Percentiles rank a stretch among this genome's conserved stretches.
Conservation (phyloP, 1,139 yeast species). For the Suhomyces guaymorum region DNA sequence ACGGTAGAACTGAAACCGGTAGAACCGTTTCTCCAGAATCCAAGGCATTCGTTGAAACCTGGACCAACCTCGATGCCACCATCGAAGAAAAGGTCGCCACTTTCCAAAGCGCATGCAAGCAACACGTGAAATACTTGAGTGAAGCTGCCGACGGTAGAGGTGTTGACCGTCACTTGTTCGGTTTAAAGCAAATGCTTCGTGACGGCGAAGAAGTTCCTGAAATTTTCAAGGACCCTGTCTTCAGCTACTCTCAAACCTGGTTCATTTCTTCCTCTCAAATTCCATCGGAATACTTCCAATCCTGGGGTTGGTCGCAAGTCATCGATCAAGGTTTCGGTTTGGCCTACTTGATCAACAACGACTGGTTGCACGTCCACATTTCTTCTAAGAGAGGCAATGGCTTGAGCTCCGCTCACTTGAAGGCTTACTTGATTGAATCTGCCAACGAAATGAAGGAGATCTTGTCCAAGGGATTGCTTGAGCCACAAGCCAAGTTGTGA, state of each 20-base stretch:
- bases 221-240: slow-evolving; percentile 75
- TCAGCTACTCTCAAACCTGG: slow-evolving; percentile 79
- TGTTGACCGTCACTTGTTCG: slow-evolving; percentile 92
- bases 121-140: slow-evolving; percentile 73
- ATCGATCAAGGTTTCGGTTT: slow-evolving; percentile 92
- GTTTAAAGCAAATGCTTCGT: slow-evolving; percentile 72
- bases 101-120: slow-evolving; percentile 70
- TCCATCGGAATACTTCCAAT: slow-evolving; percentile 84
- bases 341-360: slow-evolving; percentile 88
- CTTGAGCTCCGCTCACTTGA: slow-evolving; percentile 65
- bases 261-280: slow-evolving; percentile 86
- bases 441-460: slow-evolving; percentile 81
- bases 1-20: slow-evolving; percentile 96
- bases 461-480: slow-evolving; percentile 44
- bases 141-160: slow-evolving; percentile 87
- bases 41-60: slow-evolving; percentile 69
- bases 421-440: slow-evolving; percentile 70
- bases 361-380: slow-evolving; percentile 84
- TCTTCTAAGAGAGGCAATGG: slow-evolving; percentile 73
- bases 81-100: slow-evolving; percentile 62
- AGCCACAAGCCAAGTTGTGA: slow-evolving; percentile 42
- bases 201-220: slow-evolving; percentile 66
- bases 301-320: slow-evolving; percentile 97
- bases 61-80: slow-evolving; percentile 62
- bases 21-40: slow-evolving; percentile 83